Evolutionary conservation across 2,329 filamentous ascomycete species (phyloP), one percentile per base, ranked within the genome.

Genomic region (Spiromastix sp.): DNA sequence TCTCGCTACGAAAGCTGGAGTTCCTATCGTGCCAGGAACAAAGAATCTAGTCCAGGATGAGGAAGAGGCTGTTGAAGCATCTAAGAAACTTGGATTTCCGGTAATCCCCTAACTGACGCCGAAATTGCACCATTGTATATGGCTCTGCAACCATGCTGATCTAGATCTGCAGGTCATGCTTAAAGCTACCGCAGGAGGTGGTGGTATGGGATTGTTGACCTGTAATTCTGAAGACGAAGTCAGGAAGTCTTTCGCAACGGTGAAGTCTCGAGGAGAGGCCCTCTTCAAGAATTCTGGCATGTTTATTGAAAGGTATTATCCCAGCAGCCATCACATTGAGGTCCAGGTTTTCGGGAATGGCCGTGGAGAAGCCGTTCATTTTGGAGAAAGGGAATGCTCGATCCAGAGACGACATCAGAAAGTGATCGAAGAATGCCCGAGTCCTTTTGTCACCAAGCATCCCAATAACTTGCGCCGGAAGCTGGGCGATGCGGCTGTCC

Each of bases 331-430:
- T 38, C 86, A 94, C 52, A 83, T 94, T 38, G 86, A 94, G 59
- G 83, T 94, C 4, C 86, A 94, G 54, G 74, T 94, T 11, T 91
- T 94, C 57, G 86, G 85, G 28, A 86, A 94, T 52, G 77, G 77
- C 34, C 70, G 77, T 47, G 85, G 85, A 1, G 75, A 81, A 52
- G 85, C 80, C 11, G 79, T 93, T 7, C 78, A 81, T n/a, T 74
- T 93, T 19, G 85, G 85, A 13, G 86, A 94, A 61, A 70, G 86
- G 37, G 86, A 94, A 55, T 94, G 86, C 60, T 89, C 82, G 34
- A 72, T 94, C 9, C 86, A 94, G 60, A 67, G 86, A 43, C 67
- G 86, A 26, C 85, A 94, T 53, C 86, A 94, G 55, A 94, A 94
- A 63, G 82, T 93, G 27, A 71, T 94, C 15, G 86, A 94, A 55